These are phyloP conservation scores for Logfia minima DNA, from an alignment of 129 eudicot genomes.

Conservation along the genomic window DNA sequence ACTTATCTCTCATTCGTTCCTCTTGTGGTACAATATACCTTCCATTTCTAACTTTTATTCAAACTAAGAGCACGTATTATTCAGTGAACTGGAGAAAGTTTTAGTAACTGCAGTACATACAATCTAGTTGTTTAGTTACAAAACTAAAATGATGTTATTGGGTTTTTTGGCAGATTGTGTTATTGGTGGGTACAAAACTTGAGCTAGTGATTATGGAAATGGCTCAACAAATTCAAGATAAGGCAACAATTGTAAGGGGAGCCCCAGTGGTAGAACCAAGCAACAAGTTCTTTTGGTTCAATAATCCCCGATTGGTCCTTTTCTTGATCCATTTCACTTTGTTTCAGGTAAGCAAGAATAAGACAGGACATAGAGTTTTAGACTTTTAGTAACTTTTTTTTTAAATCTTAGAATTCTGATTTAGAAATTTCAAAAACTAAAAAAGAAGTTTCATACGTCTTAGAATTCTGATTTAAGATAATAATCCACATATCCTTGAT, in stretches of 20 bases:
- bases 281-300: conserved; percentile 77
- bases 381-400: too few relatives aligned
- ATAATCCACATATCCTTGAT: too few relatives aligned
- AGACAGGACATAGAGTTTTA: background rate
- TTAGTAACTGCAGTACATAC: background rate
- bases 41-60: background rate
- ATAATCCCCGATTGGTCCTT: conserved; percentile 60
- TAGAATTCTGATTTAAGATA: too few relatives aligned
- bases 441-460: background rate
- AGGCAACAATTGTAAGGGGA: conserved; percentile 69
- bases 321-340: conserved; percentile 78
- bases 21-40: conserved; percentile 41
- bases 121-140: background rate
- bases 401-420: background rate
- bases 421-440: background rate
- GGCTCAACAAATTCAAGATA: conserved; percentile 73
- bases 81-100: background rate
- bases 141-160: background rate
- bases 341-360: conserved; percentile 48
- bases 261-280: conserved; percentile 67
- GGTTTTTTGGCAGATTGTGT: conserved; percentile 39
- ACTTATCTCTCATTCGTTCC: conserved; percentile 63
- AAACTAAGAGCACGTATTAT: too few relatives aligned
- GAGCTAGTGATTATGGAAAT: conserved; percentile 76
- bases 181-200: conserved; percentile 69